Evolutionary conservation across 176 grass and related monocot genomes (phyloP).

Genomic region (Aegilops longissima): DNA sequence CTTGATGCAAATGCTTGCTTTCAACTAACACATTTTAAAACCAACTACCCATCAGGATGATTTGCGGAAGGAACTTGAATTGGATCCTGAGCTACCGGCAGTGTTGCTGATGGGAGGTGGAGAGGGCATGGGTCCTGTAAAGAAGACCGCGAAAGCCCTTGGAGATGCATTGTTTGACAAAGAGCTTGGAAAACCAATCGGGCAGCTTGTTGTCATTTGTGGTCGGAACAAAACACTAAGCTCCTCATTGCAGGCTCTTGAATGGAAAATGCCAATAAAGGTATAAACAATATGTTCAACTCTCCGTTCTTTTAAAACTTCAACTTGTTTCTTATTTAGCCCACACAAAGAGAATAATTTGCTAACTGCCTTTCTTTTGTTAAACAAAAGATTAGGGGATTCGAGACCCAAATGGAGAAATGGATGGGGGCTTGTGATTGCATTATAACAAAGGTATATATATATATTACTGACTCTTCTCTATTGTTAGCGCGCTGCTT

Average conservation of each 20-base stretch:
- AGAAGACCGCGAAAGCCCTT: slow-evolving; percentile 91
- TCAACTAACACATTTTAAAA: neutral
- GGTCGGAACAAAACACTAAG: slow-evolving; percentile 89
- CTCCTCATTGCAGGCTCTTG: slow-evolving; percentile 57
- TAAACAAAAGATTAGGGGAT: slow-evolving; percentile 77
- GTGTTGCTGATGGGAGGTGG: slow-evolving; percentile 96
- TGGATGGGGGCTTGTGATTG: slow-evolving; percentile 99
- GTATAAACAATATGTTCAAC: slow-evolving; percentile 31
- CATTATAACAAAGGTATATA: slow-evolving; percentile 98
- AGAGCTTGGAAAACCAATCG: slow-evolving; percentile 73
- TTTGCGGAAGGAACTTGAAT: slow-evolving; percentile 76
- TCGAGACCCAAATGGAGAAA: slow-evolving; percentile 99
- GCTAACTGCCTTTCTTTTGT: neutral
- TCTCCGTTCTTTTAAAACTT: neutral
- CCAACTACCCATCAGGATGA: slow-evolving; percentile 49
- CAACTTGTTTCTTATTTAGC: neutral
- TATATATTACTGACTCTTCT: slow-evolving; percentile 17
- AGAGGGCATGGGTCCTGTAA: slow-evolving; percentile 99
- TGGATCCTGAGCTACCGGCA: slow-evolving; percentile 87
- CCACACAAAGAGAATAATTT: neutral
- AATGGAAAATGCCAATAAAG: slow-evolving; percentile 95
- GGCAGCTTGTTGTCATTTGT: slow-evolving; percentile 95
- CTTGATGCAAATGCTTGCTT: neutral
- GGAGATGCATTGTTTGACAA: slow-evolving; percentile 80
- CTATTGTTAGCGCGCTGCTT: slow-evolving; percentile 7